A percentile compares a stretch with the other conserved stretches of the same genome.
Conservation (phyloP, 768 basidiomycete genomes). For the Cystobasidium tubakii region DNA sequence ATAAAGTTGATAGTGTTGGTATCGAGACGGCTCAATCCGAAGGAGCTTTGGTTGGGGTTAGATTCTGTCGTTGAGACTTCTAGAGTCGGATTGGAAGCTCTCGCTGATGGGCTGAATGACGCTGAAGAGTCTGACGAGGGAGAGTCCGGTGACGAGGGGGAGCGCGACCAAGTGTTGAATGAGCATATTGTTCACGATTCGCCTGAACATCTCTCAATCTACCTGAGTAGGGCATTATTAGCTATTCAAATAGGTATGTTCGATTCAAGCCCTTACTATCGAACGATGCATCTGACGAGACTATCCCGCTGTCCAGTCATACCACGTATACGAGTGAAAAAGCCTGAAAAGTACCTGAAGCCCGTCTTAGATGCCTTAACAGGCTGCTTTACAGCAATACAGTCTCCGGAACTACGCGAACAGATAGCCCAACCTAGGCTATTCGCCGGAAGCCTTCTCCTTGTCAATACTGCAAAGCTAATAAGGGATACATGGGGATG, state of each 20-base stretch:
- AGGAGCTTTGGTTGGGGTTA: background rate
- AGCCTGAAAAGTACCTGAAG: background rate
- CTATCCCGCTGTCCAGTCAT: background rate
- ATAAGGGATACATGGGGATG: background rate
- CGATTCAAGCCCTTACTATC: no score
- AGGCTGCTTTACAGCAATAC: background rate
- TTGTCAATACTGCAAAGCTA: background rate
- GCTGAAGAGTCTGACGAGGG: background rate
- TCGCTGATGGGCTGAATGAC: background rate
- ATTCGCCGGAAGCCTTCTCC: background rate
- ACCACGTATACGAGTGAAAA: background rate
- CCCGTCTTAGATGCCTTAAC: background rate
- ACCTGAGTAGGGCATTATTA: background rate
- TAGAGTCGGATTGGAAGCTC: background rate
- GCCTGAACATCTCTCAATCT: background rate
- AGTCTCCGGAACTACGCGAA: background rate
- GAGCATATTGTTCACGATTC: background rate
- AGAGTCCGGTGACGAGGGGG: background rate
- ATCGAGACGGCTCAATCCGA: background rate
- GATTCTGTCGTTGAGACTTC: constrained; percentile 9
- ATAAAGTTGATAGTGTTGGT: background rate
- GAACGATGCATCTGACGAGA: background rate
- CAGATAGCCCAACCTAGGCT: background rate
- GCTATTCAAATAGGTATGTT: constrained; percentile 1
- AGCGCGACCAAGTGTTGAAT: background rate